These are phyloP conservation scores for Symmetrospora coprosmae DNA, from an alignment of 768 basidiomycete species.

Conservation along the genomic window DNA sequence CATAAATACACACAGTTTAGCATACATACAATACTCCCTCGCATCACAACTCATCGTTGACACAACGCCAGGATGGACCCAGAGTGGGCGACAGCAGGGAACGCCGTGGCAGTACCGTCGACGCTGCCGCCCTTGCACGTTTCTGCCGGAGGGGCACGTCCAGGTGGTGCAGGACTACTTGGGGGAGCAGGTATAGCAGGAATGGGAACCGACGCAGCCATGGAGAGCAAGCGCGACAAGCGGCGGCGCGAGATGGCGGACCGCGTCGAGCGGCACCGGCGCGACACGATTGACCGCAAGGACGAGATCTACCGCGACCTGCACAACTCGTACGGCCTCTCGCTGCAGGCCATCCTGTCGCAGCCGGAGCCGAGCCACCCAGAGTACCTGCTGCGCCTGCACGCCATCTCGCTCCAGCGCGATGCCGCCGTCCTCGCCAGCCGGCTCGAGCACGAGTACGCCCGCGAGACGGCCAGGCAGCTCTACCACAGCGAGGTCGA, in stretches of 20 bases:
- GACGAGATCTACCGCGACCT: conserved; percentile 32
- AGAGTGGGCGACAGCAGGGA: conserved; percentile 4
- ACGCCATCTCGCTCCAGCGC: conserved; percentile 36
- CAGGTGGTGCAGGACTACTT: neutral
- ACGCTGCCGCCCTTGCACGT: too few relatives aligned
- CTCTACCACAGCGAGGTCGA: conserved; percentile 40
- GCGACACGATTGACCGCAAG: conserved; percentile 37
- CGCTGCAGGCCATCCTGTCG: conserved; percentile 12
- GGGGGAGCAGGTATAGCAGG: neutral
- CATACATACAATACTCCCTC: neutral
- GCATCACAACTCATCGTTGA: neutral
- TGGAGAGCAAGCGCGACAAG: conserved; percentile 38
- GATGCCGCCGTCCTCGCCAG: conserved; percentile 37
- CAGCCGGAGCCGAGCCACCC: conserved; percentile 17
- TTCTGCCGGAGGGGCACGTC: neutral
- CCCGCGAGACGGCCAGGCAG: conserved; percentile 35
- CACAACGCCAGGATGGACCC: neutral
- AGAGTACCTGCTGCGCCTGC: conserved; percentile 19
- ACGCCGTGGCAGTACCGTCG: neutral
- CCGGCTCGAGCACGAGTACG: conserved; percentile 38
- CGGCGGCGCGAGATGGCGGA: conserved; percentile 41
- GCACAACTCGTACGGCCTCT: neutral
- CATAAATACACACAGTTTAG: neutral
- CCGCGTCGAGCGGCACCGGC: conserved; percentile 40
- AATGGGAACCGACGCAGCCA: neutral